Evolutionary conservation across 192 early-diverging fungal species (phyloP).

Genomic region (Backusella macrospora): DNA sequence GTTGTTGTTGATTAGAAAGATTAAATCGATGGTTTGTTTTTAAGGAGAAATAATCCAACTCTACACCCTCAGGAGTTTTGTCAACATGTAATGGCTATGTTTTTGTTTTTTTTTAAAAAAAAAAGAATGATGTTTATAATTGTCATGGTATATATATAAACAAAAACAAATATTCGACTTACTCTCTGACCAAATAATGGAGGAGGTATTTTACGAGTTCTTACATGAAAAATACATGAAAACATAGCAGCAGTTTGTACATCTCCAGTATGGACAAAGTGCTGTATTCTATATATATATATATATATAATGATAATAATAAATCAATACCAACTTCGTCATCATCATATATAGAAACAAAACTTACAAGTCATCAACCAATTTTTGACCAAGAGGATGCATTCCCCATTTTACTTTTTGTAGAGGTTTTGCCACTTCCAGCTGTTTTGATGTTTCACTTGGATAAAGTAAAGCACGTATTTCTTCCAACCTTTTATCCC

Average conservation of each 20-base stretch:
- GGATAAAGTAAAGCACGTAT: constrained; percentile 3
- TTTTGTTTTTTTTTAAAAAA: neutral
- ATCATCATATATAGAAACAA: constrained; percentile 1
- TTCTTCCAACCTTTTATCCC: constrained; percentile 9
- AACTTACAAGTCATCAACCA: constrained; percentile 58
- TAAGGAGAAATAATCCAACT: constrained; percentile 25
- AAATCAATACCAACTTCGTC: too few relatives aligned
- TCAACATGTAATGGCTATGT: neutral
- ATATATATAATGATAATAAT: neutral
- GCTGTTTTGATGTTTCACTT: neutral
- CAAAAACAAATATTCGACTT: neutral
- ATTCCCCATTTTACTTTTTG: constrained; percentile 59
- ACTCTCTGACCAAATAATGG: neutral
- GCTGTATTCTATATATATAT: constrained; percentile 47
- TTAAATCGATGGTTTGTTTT: constrained; percentile 9
- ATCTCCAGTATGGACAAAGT: constrained; percentile 60
- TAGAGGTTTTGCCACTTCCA: constrained; percentile 39
- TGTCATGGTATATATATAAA: neutral
- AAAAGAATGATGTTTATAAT: neutral
- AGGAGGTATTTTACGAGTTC: constrained; percentile 30
- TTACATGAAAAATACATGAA: constrained; percentile 61
- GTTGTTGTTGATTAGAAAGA: neutral
- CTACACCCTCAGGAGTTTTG: constrained; percentile 2
- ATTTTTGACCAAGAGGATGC: constrained; percentile 60
- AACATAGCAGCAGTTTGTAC: constrained; percentile 69